Evolutionary conservation across 768 basidiomycete species (phyloP).

Genomic region (Suillus plorans): DNA sequence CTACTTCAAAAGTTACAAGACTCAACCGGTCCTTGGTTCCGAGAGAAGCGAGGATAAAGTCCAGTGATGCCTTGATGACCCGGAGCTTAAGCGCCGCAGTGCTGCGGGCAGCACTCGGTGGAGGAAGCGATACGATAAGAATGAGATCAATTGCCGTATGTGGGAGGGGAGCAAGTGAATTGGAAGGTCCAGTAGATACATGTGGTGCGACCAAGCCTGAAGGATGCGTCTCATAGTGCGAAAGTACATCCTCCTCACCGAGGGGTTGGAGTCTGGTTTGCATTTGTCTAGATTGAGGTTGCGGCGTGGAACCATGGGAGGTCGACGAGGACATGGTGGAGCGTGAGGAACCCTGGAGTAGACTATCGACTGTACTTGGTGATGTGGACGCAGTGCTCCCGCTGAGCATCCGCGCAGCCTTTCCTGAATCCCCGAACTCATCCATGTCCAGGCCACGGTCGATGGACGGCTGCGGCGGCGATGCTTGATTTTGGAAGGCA

Average conservation of each 20-base stretch:
- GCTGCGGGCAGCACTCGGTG: constrained; percentile 65
- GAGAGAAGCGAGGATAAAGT: constrained; percentile 80
- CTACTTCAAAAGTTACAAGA: constrained; percentile 91
- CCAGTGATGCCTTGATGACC: constrained; percentile 84
- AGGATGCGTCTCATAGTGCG: constrained; percentile 49
- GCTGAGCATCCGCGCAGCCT: constrained; percentile 78
- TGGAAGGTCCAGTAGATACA: constrained; percentile 71
- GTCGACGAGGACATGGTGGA: constrained; percentile 76
- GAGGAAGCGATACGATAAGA: constrained; percentile 85
- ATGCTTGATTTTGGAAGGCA: constrained; percentile 60
- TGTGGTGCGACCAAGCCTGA: constrained; percentile 66
- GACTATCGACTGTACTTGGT: constrained; percentile 58
- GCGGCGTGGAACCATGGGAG: constrained; percentile 58
- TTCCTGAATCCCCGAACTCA: constrained; percentile 76
- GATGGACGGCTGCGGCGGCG: constrained; percentile 31
- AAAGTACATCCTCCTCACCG: constrained; percentile 70
- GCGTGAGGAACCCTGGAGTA: constrained; percentile 63
- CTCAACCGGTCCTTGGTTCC: constrained; percentile 80
- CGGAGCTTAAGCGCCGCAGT: constrained; percentile 85
- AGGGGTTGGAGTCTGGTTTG: constrained; percentile 58
- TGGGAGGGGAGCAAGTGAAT: constrained; percentile 75
- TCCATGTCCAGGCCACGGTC: constrained; percentile 56
- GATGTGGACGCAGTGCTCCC: constrained; percentile 66
- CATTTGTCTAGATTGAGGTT: constrained; percentile 35
- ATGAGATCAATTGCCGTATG: constrained; percentile 93